Percentiles rank a stretch among this genome's conserved stretches.
Conservation (phyloP, 176 grass and related monocot genomes). For the Aegilops speltoides region DNA sequence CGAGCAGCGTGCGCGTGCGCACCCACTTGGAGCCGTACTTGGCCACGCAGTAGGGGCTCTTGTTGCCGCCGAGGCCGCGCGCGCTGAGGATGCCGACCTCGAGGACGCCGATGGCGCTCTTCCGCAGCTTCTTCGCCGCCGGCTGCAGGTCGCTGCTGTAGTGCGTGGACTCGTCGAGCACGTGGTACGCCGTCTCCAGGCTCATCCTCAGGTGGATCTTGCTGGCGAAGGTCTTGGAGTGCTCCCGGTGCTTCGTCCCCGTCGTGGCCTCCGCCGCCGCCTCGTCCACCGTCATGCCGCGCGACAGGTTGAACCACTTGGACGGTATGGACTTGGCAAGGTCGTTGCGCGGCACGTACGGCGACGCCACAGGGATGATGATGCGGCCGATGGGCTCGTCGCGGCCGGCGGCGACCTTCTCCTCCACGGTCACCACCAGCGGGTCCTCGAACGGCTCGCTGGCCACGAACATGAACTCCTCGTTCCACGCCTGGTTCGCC, state of each 20-base stretch:
- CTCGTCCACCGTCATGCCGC: constrained; percentile 32
- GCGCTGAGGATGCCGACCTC: constrained; percentile 83
- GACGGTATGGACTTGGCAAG: constrained; percentile 38
- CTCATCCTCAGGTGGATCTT: constrained; percentile 69
- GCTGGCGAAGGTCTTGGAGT: constrained; percentile 45
- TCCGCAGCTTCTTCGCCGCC: constrained; percentile 55
- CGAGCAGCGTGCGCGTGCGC: constrained; percentile 28
- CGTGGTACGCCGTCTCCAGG: constrained; percentile 86
- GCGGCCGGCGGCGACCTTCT: constrained; percentile 37
- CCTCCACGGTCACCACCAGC: constrained; percentile 75
- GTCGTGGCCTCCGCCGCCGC: constrained; percentile 20
- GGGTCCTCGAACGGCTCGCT: constrained; percentile 69
- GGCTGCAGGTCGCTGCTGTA: constrained; percentile 81
- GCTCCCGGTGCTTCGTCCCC: not conserved
- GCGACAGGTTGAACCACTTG: constrained; percentile 74
- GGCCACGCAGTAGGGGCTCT: constrained; percentile 63
- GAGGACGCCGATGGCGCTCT: constrained; percentile 58
- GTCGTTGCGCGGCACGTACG: constrained; percentile 44
- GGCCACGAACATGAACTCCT: constrained; percentile 88
- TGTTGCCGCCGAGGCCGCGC: constrained; percentile 29
- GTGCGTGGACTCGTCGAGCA: constrained; percentile 81
- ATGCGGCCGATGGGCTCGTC: constrained; percentile 56
- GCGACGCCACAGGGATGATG: constrained; percentile 30
- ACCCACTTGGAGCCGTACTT: constrained; percentile 89
- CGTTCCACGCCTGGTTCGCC: constrained; percentile 58